Evolutionary conservation across 768 basidiomycete species (phyloP), one percentile per base, ranked within the genome.

Genomic region (Butyriboletus loyo): DNA sequence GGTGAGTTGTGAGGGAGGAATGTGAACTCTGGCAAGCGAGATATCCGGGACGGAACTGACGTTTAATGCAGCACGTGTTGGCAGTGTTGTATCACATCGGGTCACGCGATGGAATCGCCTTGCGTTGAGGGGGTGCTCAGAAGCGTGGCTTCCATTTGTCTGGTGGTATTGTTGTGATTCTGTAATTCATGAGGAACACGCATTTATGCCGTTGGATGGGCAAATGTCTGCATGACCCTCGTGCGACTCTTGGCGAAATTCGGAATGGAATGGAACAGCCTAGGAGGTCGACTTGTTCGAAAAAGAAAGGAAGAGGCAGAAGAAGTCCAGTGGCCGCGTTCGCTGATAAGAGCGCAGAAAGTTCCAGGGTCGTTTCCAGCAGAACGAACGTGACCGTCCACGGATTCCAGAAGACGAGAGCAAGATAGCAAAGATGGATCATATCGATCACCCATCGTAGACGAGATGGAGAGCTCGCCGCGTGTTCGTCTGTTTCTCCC

Each of bases 1-100:
- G 53, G 60, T 43, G 53, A 50, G 65, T 52, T 52, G 59, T 34
- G 52, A 44, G 53, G 54, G 51, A 30, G 13, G 47, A 9, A 45
- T 39, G 51, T 55, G 58, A 53, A 66, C 35, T 14, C 38, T 56
- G 46, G 45, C 38, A 17, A 46, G 22, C 46, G 63, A 65, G 65
- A 66, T 67, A 66, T 66, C 49, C 57, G 60, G 54, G 51, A 45
- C 49, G 46, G 59, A 57, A 49, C 55, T 61, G 65, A 57, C 51
- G 66, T 66, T 62, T 65, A 58, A 56, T 36, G 36, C 24, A 17
- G 54, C 65, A 66, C 65, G 65, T 67, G 66, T 66, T 53, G 52
- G 46, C 53, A 56, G 57, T 58, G 59, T 60, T 65, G 63, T 57
- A 54, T 57, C 64, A 66, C 62, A 66, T 59, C 63, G 55, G 55